These are phyloP conservation scores for Pogostemon cablin DNA, from an alignment of 257 asterid species.

Conservation along the genomic window DNA sequence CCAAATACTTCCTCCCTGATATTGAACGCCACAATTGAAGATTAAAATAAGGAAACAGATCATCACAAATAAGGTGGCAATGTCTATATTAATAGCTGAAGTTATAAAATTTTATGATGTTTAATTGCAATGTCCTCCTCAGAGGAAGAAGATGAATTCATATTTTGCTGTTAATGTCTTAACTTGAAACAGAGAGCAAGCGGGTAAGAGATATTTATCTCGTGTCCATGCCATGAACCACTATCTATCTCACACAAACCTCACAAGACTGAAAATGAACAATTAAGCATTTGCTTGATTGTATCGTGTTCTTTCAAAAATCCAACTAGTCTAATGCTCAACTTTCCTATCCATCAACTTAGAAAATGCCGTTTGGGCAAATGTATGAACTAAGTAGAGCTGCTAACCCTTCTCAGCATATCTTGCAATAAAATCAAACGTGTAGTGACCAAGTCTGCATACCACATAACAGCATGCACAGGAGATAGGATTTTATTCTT, in stretches of 20 bases:
- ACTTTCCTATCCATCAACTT: neutral
- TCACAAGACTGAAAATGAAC: neutral
- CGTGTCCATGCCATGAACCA: neutral
- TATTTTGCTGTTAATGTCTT: neutral
- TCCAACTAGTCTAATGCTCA: neutral
- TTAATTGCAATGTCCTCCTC: constrained; percentile 11
- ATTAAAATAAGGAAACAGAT: constrained; percentile 15
- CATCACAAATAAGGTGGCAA: neutral
- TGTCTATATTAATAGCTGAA: neutral
- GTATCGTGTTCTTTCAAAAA: neutral
- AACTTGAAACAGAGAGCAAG: neutral
- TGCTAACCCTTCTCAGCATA: constrained; percentile 15
- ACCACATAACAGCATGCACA: constrained; percentile 16
- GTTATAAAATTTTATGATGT: neutral
- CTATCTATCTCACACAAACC: neutral
- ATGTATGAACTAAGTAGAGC: neutral
- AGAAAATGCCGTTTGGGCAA: neutral
- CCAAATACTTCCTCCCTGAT: constrained; percentile 93
- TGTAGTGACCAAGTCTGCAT: constrained; percentile 14
- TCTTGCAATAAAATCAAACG: constrained; percentile 1
- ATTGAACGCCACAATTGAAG: constrained; percentile 24
- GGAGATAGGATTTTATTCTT: neutral
- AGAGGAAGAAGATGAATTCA: neutral
- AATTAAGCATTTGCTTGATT: neutral
- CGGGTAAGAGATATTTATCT: neutral